Percentiles rank a stretch among this genome's conserved stretches.
phyloP scores from a whole-genome alignment of 2,329 filamentous ascomycete genomes.

The Diplodia sapinea region DNA sequence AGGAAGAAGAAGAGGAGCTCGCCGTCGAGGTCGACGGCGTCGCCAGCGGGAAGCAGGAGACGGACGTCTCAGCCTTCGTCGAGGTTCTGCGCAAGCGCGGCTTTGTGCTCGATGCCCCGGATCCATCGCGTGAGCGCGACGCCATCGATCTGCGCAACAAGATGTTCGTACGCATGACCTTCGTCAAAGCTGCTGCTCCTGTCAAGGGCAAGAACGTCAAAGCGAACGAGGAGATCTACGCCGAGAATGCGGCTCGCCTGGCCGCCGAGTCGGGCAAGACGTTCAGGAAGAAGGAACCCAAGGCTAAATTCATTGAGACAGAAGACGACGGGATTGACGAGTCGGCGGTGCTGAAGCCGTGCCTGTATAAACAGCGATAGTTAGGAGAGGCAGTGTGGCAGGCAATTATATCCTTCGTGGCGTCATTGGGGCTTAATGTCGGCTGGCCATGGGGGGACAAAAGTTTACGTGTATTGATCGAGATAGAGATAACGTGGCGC shows the following conservation, averaged over 20 bases:
- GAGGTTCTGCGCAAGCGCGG: constrained; percentile 80
- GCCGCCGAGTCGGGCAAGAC: constrained; percentile 21
- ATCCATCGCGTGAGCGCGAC: constrained; percentile 60
- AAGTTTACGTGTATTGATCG: background rate
- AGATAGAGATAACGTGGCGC: background rate
- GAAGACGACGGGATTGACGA: constrained; percentile 60
- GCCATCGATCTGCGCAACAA: constrained; percentile 85
- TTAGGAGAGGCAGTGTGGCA: background rate
- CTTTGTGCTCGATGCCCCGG: constrained; percentile 70
- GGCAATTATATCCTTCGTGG: background rate
- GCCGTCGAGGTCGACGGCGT: constrained; percentile 69
- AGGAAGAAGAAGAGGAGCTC: constrained; percentile 65
- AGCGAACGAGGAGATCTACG: constrained; percentile 46
- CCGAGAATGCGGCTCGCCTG: constrained; percentile 40
- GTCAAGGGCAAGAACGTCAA: constrained; percentile 74
- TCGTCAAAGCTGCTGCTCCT: constrained; percentile 80
- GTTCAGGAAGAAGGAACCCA: constrained; percentile 50
- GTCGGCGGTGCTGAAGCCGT: constrained; percentile 83
- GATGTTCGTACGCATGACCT: constrained; percentile 99
- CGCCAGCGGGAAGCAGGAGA: constrained; percentile 61
- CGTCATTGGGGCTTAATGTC: background rate
- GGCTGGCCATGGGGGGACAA: background rate
- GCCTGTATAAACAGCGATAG: constrained; percentile 89
- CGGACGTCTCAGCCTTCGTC: constrained; percentile 86
- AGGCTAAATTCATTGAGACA: constrained; percentile 48